These are phyloP conservation scores for Ophiostoma sp. DNA, from an alignment of 2,329 filamentous ascomycete species.

Conservation along the genomic window DNA sequence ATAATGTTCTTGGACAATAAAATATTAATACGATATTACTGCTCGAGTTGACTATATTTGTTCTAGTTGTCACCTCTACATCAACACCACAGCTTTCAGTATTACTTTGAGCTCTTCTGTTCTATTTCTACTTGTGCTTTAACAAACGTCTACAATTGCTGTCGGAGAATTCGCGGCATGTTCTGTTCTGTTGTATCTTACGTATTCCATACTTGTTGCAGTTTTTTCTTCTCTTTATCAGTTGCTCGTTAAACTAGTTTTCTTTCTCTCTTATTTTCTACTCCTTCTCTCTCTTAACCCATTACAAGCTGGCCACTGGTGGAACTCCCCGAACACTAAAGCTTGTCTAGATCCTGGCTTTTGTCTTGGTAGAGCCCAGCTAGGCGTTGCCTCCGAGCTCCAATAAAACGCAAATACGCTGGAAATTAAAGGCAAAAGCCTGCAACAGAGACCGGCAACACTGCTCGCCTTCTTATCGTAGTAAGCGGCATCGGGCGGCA, in stretches of 20 bases:
- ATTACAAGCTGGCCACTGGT: not conserved
- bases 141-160: not conserved
- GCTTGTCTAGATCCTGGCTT: slow-evolving; percentile 1
- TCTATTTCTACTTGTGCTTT: not conserved
- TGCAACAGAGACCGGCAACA: not conserved
- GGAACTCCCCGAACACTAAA: slow-evolving; percentile 3
- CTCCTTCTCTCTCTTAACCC: not conserved
- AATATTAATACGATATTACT: too few species aligned
- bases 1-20: too few species aligned
- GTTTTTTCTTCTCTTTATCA: not conserved
- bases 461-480: not conserved
- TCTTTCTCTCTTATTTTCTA: not conserved
- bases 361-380: not conserved
- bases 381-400: not conserved
- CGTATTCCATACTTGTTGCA: not conserved
- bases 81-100: too few species aligned
- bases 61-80: too few species aligned
- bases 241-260: not conserved
- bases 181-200: not conserved
- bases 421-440: too few species aligned
- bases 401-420: not conserved
- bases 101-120: too few species aligned
- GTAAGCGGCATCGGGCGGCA: not conserved
- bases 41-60: too few species aligned
- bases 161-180: not conserved